Evolutionary conservation across 192 early-diverging fungal species (phyloP), one percentile per base, ranked within the genome.

Genomic region (Dimargaris cristalligena): DNA sequence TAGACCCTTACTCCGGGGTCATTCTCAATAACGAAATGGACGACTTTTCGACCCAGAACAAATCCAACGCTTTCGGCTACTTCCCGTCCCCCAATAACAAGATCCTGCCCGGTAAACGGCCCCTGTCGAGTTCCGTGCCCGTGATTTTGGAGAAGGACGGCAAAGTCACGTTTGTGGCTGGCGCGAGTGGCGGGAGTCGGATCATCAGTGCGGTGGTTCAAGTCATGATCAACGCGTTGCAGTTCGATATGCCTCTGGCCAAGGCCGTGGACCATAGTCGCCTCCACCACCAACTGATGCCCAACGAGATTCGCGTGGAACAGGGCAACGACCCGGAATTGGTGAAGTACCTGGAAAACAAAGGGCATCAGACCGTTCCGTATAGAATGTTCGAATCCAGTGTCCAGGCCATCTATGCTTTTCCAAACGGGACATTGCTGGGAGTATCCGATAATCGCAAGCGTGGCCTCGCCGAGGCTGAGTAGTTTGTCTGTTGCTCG

Each of bases 1-100:
- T 94, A 79, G 90, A 97, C 66, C 80, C 78, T 9, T 71, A 60
- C 22, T 92, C 90, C 0, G 94, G 92, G 22, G 72, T 97, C 52
- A 86, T 97, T 38, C 71, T 97, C 48, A 97, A 97, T 67, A 84
- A 94, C 65, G 85, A 94, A 63, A 93, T 94, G 91, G 88, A 94
- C 67, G 92, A 97, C 62, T 97, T 94, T 62, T 86, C 83, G 51
- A 87, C 83, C 11, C 81, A 82, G 31, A 83, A 83, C 56, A 54
- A 68, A 10, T 77, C 81, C 10, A 87, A 90, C 62, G 68, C 64
- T 23, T 87, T 86, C 80, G 92, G 90, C 18, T 72, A 93, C 30
- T 74, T 71, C 10, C 92, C 94, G 0, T 88, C 85, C 22, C 82
- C 86, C 6, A 85, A 84, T 71, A 97, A 97, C 64, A 69, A 72